Conservation (phyloP, 805 yeast species). For the Wickerhamiella bombiphila region DNA sequence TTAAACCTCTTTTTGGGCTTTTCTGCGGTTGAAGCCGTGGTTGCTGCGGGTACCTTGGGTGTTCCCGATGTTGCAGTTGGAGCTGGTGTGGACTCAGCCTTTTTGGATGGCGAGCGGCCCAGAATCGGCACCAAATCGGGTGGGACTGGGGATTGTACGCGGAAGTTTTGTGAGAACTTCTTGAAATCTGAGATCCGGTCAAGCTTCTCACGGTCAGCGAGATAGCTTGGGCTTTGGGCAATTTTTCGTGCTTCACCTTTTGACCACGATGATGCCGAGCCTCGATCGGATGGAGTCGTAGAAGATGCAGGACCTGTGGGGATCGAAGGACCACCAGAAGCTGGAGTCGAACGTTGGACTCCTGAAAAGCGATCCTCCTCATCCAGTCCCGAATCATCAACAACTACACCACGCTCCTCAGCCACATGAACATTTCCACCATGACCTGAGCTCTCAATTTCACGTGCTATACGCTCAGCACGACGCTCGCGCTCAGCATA, state of each 20-base stretch:
- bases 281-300: slow-evolving; percentile 16
- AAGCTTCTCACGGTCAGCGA: slow-evolving; percentile 6
- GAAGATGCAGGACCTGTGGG: not conserved
- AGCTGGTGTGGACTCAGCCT: slow-evolving; percentile 1
- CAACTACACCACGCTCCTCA: slow-evolving; percentile 70
- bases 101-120: slow-evolving; percentile 21
- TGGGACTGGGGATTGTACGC: slow-evolving; percentile 42
- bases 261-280: too few species aligned
- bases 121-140: slow-evolving; percentile 53
- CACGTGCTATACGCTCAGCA: slow-evolving; percentile 71
- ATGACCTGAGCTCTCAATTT: slow-evolving; percentile 54
- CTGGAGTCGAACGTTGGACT: slow-evolving; percentile 38
- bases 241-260: too few species aligned
- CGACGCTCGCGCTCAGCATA: slow-evolving; percentile 45
- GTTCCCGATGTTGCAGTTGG: not conserved
- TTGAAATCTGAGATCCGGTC: slow-evolving; percentile 32
- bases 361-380: slow-evolving; percentile 96
- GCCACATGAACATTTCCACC: slow-evolving; percentile 68
- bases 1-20: slow-evolving; percentile 36
- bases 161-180: slow-evolving; percentile 70
- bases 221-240: slow-evolving; percentile 13
- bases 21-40: slow-evolving; percentile 1
- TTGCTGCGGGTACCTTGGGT: not conserved
- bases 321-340: not conserved
- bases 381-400: slow-evolving; percentile 77